A percentile compares a stretch with the other conserved stretches of the same genome.
These are phyloP conservation scores for Phylloboletellus chloephorus DNA, from an alignment of 1,284 basidiomycete species.

Conservation along the genomic window DNA sequence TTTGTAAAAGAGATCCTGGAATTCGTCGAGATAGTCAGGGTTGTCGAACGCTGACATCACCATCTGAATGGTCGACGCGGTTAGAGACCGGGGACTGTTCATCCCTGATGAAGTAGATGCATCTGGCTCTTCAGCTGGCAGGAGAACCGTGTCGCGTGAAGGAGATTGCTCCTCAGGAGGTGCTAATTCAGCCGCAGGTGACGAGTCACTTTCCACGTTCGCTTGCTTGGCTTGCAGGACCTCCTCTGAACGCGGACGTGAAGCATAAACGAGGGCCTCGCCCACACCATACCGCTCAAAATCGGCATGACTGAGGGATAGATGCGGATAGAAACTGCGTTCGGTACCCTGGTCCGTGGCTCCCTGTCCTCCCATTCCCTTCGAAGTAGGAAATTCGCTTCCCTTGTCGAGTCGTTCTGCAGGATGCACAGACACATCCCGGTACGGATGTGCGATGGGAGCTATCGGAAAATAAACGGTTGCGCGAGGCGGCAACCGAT, in stretches of 20 bases:
- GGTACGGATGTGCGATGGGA: conserved; percentile 25
- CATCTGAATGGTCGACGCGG: conserved; percentile 37
- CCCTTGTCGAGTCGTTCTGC: not conserved
- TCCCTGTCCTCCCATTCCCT: not conserved
- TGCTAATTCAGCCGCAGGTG: not conserved
- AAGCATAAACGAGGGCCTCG: conserved; percentile 44
- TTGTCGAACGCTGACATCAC: conserved; percentile 42
- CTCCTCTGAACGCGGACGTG: conserved; percentile 11
- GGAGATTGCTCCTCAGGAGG: conserved; percentile 5
- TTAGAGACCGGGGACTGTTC: conserved; percentile 38
- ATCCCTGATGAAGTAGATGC: conserved; percentile 4
- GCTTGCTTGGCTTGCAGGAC: not conserved
- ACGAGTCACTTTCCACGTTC: not conserved
- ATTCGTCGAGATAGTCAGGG: conserved; percentile 61
- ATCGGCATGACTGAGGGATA: conserved; percentile 35
- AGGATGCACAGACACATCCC: conserved; percentile 5
- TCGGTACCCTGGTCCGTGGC: not conserved
- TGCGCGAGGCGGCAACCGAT: conserved; percentile 49
- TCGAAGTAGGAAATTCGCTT: not conserved
- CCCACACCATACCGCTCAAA: conserved; percentile 38
- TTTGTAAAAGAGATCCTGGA: conserved; percentile 65
- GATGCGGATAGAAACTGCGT: conserved; percentile 13
- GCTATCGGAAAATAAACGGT: conserved; percentile 16
- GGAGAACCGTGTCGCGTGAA: not conserved
- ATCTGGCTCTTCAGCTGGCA: conserved; percentile 9